Conservation (phyloP, 768 basidiomycete genomes). For the Boletus tomentosulus region DNA sequence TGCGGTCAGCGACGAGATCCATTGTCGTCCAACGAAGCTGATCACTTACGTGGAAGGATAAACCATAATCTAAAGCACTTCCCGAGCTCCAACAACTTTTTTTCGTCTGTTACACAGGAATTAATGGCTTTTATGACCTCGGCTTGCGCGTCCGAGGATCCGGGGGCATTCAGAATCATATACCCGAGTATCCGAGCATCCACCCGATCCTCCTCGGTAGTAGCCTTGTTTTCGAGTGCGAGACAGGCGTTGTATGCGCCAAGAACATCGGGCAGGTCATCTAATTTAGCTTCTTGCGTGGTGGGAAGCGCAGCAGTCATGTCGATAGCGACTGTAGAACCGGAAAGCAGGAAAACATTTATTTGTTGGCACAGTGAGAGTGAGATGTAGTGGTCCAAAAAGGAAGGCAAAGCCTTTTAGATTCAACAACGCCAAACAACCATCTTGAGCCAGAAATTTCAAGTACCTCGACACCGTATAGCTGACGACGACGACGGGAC, state of each 20-base stretch:
- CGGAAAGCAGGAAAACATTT: no score
- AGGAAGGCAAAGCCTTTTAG: not conserved
- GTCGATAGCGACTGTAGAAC: no score
- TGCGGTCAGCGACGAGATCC: not conserved
- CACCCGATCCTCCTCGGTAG: not conserved
- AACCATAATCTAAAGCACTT: not conserved
- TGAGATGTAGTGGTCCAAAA: not conserved
- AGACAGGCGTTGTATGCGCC: not conserved
- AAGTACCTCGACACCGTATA: not conserved
- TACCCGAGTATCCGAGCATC: not conserved
- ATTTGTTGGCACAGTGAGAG: no score
- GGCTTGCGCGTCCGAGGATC: not conserved
- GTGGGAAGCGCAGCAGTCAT: no score
- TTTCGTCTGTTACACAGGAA: not conserved
- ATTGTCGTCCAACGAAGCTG: not conserved
- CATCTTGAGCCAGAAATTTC: not conserved
- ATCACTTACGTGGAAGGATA: not conserved
- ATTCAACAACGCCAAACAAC: conserved; percentile 13
- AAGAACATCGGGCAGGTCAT: not conserved
- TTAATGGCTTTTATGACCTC: not conserved
- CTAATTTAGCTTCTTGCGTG: not conserved
- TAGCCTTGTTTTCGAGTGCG: not conserved
- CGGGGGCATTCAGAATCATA: not conserved
- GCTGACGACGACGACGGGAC: no score
- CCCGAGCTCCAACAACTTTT: not conserved